A percentile compares a stretch with the other conserved stretches of the same genome.
These are phyloP conservation scores for Saksenaea vasiformis DNA, from an alignment of 371 early-diverging fungal species.

Conservation along the genomic window DNA sequence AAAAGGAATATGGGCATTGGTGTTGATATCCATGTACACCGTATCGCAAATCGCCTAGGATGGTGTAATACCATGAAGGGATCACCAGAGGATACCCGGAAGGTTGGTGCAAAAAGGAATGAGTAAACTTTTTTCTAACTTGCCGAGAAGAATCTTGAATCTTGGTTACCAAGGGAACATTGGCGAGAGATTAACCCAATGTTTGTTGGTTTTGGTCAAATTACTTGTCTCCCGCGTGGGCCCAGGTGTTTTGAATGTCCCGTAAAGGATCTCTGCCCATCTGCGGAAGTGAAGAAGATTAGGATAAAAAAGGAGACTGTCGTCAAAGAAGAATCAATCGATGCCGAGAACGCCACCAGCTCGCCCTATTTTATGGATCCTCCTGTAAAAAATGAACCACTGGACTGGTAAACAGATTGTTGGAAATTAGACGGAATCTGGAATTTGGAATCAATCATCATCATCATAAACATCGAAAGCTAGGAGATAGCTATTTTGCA, in stretches of 20 bases:
- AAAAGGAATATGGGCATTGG: slow-evolving; percentile 88
- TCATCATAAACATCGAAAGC: background rate
- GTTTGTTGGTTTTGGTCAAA: slow-evolving; percentile 97
- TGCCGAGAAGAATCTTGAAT: slow-evolving; percentile 63
- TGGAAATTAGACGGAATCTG: slow-evolving; percentile 4
- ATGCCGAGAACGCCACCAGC: background rate
- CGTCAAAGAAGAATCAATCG: background rate
- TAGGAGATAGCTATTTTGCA: background rate
- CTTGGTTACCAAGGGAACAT: slow-evolving; percentile 83
- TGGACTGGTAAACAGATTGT: slow-evolving; percentile 13
- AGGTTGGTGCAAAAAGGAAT: slow-evolving; percentile 35
- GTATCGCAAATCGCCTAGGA: slow-evolving; percentile 90
- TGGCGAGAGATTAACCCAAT: slow-evolving; percentile 93
- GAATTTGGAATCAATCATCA: background rate
- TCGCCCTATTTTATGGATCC: background rate
- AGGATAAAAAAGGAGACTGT: slow-evolving; percentile 12
- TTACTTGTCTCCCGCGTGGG: slow-evolving; percentile 74
- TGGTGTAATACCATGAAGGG: slow-evolving; percentile 78
- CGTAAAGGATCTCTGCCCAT: slow-evolving; percentile 74
- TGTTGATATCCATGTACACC: slow-evolving; percentile 98
- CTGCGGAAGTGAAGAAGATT: slow-evolving; percentile 28
- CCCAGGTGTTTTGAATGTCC: slow-evolving; percentile 90
- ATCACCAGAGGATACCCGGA: slow-evolving; percentile 83
- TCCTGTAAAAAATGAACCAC: slow-evolving; percentile 3
- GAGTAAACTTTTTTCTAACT: slow-evolving; percentile 3